Percentiles rank a stretch among this genome's conserved stretches.
Conservation (phyloP, 768 basidiomycete genomes). For the Boletus insuetus region DNA sequence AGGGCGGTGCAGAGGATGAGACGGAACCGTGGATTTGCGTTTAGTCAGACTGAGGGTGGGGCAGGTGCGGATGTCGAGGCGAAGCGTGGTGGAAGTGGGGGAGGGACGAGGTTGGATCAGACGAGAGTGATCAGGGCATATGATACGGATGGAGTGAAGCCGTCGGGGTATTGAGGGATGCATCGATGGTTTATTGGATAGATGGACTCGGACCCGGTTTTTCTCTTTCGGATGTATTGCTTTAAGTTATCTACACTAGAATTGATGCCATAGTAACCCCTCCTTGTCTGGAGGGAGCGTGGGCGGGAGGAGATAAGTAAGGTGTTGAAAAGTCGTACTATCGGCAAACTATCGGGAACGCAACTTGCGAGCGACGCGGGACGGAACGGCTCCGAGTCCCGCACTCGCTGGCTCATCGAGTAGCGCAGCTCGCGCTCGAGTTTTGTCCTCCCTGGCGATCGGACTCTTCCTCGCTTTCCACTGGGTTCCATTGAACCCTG, state of each 20-base stretch:
- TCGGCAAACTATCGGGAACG: too few relatives aligned
- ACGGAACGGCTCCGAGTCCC: too few relatives aligned
- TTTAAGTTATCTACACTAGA: not conserved
- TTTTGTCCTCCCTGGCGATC: too few relatives aligned
- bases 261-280: too few relatives aligned
- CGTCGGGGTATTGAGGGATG: constrained; percentile 64
- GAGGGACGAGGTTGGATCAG: constrained; percentile 67
- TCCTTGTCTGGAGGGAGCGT: too few relatives aligned
- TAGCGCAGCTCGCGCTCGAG: too few relatives aligned
- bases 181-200: not conserved
- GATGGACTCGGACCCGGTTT: not conserved
- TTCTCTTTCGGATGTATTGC: not conserved
- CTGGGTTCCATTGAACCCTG: too few relatives aligned
- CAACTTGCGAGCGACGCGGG: too few relatives aligned
- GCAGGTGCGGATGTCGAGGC: constrained; percentile 25
- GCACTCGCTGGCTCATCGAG: too few relatives aligned
- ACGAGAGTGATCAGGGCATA: constrained; percentile 81
- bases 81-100: not conserved
- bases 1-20: constrained; percentile 98
- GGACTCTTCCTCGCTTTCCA: too few relatives aligned
- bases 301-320: too few relatives aligned
- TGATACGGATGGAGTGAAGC: constrained; percentile 77
- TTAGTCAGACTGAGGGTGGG: constrained; percentile 93
- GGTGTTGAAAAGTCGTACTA: too few relatives aligned
- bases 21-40: constrained; percentile 94